phyloP scores from a whole-genome alignment of 805 yeast species.

The Ogataea haglerorum region DNA sequence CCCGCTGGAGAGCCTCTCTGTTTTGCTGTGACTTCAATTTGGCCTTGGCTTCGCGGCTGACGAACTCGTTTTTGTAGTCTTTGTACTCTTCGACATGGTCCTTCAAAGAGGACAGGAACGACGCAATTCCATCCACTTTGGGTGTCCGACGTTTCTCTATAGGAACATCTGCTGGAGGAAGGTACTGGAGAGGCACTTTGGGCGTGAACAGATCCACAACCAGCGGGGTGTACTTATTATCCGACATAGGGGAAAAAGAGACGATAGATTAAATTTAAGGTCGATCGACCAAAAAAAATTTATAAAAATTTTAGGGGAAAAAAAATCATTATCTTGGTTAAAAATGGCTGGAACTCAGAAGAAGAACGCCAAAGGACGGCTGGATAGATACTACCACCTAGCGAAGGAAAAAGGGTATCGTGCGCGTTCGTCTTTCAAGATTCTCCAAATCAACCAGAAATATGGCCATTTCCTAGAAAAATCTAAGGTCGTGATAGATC shows the following conservation, averaged over 20 bases:
- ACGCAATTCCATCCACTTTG: constrained; percentile 44
- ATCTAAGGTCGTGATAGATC: constrained; percentile 92
- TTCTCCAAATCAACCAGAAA: constrained; percentile 92
- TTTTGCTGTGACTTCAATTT: constrained; percentile 21
- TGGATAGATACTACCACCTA: constrained; percentile 91
- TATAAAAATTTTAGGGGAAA: constrained; percentile 2
- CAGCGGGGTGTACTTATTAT: constrained; percentile 23
- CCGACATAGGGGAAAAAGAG: constrained; percentile 15
- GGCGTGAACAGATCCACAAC: constrained; percentile 56
- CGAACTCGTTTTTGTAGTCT: constrained; percentile 13
- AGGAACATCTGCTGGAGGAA: constrained; percentile 48
- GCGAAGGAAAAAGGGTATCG: constrained; percentile 98
- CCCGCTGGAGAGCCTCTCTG: constrained; percentile 34
- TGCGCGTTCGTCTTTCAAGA: constrained; percentile 97
- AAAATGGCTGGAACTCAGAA: constrained; percentile 73
- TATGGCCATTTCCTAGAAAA: constrained; percentile 93
- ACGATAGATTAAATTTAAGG: not conserved
- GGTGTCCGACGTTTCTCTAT: constrained; percentile 46
- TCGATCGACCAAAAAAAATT: constrained; percentile 10
- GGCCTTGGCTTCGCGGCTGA: constrained; percentile 27
- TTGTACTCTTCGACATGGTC: constrained; percentile 31
- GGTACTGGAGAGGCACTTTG: constrained; percentile 50
- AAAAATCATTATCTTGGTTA: constrained; percentile 1
- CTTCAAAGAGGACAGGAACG: constrained; percentile 25
- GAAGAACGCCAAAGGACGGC: constrained; percentile 97